These are phyloP conservation scores for Mortierella sp. DNA, from an alignment of 371 early-diverging fungal species.

Conservation along the genomic window DNA sequence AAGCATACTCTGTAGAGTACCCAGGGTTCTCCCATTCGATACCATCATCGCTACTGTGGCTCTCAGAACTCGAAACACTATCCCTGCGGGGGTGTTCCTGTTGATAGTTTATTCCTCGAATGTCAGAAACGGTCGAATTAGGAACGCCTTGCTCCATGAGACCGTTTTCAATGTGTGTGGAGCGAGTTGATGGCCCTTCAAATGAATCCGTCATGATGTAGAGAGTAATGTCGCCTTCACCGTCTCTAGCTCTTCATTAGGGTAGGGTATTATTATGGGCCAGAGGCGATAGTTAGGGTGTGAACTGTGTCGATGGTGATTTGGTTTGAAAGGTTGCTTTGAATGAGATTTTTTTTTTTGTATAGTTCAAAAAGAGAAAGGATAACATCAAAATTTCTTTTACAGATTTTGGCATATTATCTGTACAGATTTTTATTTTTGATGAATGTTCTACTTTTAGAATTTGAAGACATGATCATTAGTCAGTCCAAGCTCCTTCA, in stretches of 20 bases:
- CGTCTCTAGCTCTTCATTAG: conserved; percentile 9
- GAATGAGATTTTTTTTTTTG: background rate
- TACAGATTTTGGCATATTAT: background rate
- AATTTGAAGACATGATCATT: conserved; percentile 91
- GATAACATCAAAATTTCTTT: background rate
- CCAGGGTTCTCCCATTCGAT: conserved; percentile 37
- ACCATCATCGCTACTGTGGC: conserved; percentile 43
- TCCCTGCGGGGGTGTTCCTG: conserved; percentile 2
- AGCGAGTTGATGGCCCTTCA: background rate
- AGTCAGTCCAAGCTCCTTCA: conserved; percentile 88
- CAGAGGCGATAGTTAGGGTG: background rate
- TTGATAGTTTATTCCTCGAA: background rate
- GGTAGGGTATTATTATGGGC: background rate
- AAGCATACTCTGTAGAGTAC: background rate
- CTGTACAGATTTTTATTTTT: too few relatives aligned
- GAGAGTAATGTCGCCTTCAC: conserved; percentile 5
- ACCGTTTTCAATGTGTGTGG: background rate
- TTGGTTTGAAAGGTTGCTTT: too few relatives aligned
- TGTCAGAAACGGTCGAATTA: background rate
- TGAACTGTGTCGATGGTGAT: too few relatives aligned
- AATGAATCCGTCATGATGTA: conserved; percentile 27
- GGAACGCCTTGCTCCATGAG: background rate
- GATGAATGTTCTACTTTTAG: conserved; percentile 57
- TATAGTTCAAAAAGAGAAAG: background rate
- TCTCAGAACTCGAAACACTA: conserved; percentile 28